Conservation (phyloP, 2,329 filamentous ascomycete species). For the Fusarium veterinarium region DNA sequence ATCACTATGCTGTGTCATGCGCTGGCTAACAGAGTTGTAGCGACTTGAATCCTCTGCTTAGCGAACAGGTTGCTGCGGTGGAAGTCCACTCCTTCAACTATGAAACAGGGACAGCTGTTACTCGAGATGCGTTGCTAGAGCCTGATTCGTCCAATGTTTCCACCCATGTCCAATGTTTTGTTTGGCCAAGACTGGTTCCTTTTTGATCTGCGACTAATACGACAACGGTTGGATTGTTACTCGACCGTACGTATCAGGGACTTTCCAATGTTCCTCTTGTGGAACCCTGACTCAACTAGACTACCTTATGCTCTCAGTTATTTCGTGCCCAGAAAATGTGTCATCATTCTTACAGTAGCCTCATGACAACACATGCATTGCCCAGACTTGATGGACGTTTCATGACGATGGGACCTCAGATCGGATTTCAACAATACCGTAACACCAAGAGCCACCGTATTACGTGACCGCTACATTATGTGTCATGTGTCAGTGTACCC, state of each 20-base stretch:
- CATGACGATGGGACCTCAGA: constrained; percentile 29
- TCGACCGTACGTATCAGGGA: not conserved
- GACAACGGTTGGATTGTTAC: constrained; percentile 7
- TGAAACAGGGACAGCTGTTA: constrained; percentile 35
- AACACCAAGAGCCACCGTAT: constrained; percentile 17
- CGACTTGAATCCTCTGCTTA: constrained; percentile 11
- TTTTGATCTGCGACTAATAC: constrained; percentile 11
- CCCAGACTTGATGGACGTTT: constrained; percentile 30
- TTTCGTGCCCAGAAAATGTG: constrained; percentile 27
- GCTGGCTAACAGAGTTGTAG: constrained; percentile 10
- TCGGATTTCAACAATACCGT: constrained; percentile 12
- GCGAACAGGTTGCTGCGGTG: constrained; percentile 5
- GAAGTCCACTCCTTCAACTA: constrained; percentile 4
- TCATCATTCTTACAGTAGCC: constrained; percentile 33
- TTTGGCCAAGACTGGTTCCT: constrained; percentile 8
- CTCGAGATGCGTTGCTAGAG: constrained; percentile 13
- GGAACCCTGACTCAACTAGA: constrained; percentile 24
- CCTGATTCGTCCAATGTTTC: constrained; percentile 37
- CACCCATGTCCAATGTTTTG: constrained; percentile 20
- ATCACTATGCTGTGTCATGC: constrained; percentile 32
- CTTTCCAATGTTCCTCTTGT: constrained; percentile 17
- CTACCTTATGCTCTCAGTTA: not conserved
- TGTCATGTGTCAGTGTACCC: constrained; percentile 5
- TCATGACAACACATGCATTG: constrained; percentile 38
- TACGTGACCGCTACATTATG: constrained; percentile 18